A percentile compares a stretch with the other conserved stretches of the same genome.
These are phyloP conservation scores for Lenwebbia sp. DNA, from an alignment of 345 rosid species.

Conservation along the genomic window DNA sequence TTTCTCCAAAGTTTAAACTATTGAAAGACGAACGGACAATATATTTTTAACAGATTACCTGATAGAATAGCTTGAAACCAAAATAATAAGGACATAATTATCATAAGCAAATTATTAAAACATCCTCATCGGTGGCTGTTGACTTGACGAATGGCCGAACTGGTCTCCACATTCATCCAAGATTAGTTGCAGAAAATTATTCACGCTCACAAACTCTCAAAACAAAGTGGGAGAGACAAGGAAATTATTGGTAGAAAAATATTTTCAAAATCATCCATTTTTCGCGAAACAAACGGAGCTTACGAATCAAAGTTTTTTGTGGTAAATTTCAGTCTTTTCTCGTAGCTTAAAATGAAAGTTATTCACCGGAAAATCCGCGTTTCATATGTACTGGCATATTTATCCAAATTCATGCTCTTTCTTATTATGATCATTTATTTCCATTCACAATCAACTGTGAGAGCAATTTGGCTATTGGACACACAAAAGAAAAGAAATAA, in stretches of 20 bases:
- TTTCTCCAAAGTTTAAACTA: not conserved
- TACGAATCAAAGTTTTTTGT: not conserved
- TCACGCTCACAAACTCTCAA: too few relatives aligned
- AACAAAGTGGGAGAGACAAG: too few relatives aligned
- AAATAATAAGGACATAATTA: not conserved
- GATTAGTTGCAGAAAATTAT: too few relatives aligned
- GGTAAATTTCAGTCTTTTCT: not conserved
- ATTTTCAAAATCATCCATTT: too few relatives aligned
- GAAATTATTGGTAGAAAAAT: too few relatives aligned
- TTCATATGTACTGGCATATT: not conserved
- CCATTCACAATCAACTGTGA: not conserved
- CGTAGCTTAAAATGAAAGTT: not conserved
- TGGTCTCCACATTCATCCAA: too few relatives aligned
- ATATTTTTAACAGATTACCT: not conserved
- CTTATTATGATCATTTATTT: not conserved
- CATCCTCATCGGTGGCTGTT: too few relatives aligned
- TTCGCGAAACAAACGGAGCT: too few relatives aligned
- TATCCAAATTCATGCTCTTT: not conserved
- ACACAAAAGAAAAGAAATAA: not conserved
- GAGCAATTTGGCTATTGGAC: not conserved
- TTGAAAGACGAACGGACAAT: not conserved
- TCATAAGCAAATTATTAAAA: not conserved
- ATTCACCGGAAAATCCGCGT: not conserved
- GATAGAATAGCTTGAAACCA: not conserved
- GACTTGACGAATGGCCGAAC: too few relatives aligned